Evolutionary conservation across 495 filamentous ascomycete genomes (phyloP), one percentile per base, ranked within the genome.

Genomic region (Penicillium bialowiezense): DNA sequence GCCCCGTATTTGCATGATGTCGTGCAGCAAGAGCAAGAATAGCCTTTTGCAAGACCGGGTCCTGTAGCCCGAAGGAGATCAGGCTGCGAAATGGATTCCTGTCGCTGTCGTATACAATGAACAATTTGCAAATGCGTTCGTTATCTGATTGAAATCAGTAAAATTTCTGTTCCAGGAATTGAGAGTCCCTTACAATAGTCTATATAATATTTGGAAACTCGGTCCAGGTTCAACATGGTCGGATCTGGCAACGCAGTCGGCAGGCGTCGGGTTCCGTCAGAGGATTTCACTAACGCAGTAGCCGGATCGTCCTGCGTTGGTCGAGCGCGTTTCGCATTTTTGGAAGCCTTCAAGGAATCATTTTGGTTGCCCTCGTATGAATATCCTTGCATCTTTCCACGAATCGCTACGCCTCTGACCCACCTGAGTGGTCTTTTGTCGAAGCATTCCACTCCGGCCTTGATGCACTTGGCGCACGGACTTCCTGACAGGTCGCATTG

Each of bases 11-110:
- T n/a, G 69, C 73, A 29, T 72, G 67, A 37, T 84, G 80, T 28
- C 81, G 71, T 9, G 80, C 79, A 0, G 79, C 74, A 18, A 77
- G 74, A 14, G 79, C 78, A 23, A 80, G 52, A 37, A 84, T 62
- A 18, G 78, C 69, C 43, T 76, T 71, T 17, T 73, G 58, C 15
- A 84, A 64, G 39, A 73, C 72, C n/a, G 70, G 64, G 34, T 77
- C 72, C 5, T 66, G 50, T 24, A 70, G 52, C 5, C 75, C 69
- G n/a, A 79, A 63, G 0, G 78, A 65, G 14, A 82, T 65, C 19
- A 83, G 56, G 29, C 64, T 68, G 24, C 80, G 67, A 48, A 83
- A 79, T 3, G 80, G 80, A 48, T 84, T 84, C 23, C 60, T 70
- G 41, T 67, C 51, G 17, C 68, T 72, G 46, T 84, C 80, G 41